Percentiles rank a stretch among this genome's conserved stretches.
phyloP scores from a whole-genome alignment of 495 filamentous ascomycete genomes.

The Coniosporium apollinis region DNA sequence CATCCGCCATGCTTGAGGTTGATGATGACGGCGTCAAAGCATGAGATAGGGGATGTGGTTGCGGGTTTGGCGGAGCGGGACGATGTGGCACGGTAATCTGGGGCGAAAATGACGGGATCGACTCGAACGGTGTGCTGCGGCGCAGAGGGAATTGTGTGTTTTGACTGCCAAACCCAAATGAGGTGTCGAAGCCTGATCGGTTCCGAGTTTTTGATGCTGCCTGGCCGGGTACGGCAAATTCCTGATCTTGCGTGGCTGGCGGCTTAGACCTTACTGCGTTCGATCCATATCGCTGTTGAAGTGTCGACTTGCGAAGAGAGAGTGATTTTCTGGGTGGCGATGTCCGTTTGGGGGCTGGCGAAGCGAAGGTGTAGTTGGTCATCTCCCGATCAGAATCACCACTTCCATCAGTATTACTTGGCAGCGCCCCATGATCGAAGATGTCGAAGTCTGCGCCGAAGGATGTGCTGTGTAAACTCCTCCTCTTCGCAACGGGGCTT shows the following conservation, averaged over 20 bases:
- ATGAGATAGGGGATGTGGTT: constrained; percentile 74
- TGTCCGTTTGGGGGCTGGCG: constrained; percentile 32
- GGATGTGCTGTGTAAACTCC: constrained; percentile 56
- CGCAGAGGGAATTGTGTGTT: too few relatives aligned
- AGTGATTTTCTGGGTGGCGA: constrained; percentile 9
- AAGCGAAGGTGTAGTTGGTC: constrained; percentile 13
- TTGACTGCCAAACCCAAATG: too few relatives aligned
- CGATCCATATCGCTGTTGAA: constrained; percentile 58
- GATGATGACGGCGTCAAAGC: constrained; percentile 75
- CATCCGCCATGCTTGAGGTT: constrained; percentile 54
- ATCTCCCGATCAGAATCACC: constrained; percentile 1
- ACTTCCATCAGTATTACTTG: background rate
- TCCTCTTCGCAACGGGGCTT: constrained; percentile 72
- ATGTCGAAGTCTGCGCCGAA: constrained; percentile 49
- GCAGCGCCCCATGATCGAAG: constrained; percentile 36
- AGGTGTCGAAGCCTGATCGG: too few relatives aligned
- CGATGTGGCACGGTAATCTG: constrained; percentile 34
- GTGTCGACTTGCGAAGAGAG: constrained; percentile 59
- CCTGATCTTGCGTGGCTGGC: too few relatives aligned
- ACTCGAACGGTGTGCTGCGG: too few relatives aligned
- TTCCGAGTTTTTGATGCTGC: too few relatives aligned
- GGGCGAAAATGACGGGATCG: too few relatives aligned
- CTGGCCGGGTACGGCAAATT: too few relatives aligned
- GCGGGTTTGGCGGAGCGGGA: constrained; percentile 18
- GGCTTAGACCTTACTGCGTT: too few relatives aligned